Percentiles rank a stretch among this genome's conserved stretches.
Evolutionary conservation across 192 early-diverging fungal genomes (phyloP).

Genomic region (Mortierella hygrophila): DNA sequence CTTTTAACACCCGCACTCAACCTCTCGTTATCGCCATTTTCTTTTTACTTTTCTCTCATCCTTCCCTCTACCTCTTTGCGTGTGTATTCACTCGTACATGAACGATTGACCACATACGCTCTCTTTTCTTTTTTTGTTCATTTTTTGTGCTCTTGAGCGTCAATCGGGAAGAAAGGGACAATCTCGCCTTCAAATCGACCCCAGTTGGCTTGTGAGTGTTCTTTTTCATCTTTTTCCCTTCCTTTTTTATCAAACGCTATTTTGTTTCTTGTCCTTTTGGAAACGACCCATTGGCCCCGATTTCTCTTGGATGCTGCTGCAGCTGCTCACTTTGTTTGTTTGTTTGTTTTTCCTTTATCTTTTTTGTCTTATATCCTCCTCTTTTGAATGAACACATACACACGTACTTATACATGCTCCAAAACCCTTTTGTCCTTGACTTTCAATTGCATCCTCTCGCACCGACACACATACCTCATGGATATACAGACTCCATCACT

Average conservation of each 20-base stretch:
- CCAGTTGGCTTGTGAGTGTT: neutral
- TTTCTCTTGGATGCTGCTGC: neutral
- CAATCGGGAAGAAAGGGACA: neutral
- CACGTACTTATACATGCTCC: neutral
- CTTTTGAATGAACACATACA: too few relatives aligned
- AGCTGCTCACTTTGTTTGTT: neutral
- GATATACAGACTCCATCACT: neutral
- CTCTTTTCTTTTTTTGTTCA: neutral
- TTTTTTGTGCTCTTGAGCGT: neutral
- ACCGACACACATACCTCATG: too few relatives aligned
- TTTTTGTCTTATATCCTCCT: too few relatives aligned
- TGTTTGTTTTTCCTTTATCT: neutral
- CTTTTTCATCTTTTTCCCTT: neutral
- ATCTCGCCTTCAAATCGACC: neutral
- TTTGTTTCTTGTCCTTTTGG: neutral
- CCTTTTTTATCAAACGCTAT: neutral
- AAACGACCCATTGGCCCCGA: neutral
- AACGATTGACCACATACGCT: neutral
- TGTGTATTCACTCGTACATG: neutral
- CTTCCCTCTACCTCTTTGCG: neutral
- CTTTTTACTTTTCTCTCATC: neutral
- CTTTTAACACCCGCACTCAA: neutral
- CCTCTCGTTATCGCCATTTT: neutral
- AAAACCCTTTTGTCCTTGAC: neutral
- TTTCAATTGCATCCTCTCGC: neutral